A percentile compares a stretch with the other conserved stretches of the same genome.
Evolutionary conservation across 805 yeast species (phyloP).

Genomic region (Wickerhamiella azymoides): DNA sequence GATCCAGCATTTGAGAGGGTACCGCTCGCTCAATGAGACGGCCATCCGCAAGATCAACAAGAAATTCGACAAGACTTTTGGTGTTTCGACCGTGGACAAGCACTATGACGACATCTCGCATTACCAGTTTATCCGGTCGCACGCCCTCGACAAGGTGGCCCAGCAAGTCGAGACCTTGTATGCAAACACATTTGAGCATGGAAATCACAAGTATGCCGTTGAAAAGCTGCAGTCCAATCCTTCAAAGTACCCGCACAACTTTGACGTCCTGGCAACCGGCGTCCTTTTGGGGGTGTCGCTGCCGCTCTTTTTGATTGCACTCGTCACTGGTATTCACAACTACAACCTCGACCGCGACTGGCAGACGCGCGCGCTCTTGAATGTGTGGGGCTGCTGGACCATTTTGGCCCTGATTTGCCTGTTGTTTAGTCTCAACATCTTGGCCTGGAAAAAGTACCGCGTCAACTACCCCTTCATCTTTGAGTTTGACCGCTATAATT

Average conservation of each 20-base stretch:
- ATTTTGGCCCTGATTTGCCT: slow-evolving; percentile 44
- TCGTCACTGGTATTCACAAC: slow-evolving; percentile 35
- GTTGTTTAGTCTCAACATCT: slow-evolving; percentile 54
- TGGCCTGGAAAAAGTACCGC: slow-evolving; percentile 57
- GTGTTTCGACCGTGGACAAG: slow-evolving; percentile 31
- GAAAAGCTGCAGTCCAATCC: slow-evolving; percentile 40
- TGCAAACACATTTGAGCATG: slow-evolving; percentile 52
- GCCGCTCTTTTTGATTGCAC: slow-evolving; percentile 51
- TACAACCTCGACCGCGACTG: slow-evolving; percentile 29
- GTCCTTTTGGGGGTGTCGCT: slow-evolving; percentile 52
- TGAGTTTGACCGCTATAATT: slow-evolving; percentile 62
- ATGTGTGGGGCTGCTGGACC: slow-evolving; percentile 88
- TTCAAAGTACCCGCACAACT: slow-evolving; percentile 24
- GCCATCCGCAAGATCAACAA: slow-evolving; percentile 83
- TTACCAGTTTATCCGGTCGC: slow-evolving; percentile 49
- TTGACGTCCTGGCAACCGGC: slow-evolving; percentile 45
- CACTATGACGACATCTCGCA: slow-evolving; percentile 44
- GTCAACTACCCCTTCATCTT: slow-evolving; percentile 87
- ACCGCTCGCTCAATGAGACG: slow-evolving; percentile 63
- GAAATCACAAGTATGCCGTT: slow-evolving; percentile 56
- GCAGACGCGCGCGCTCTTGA: slow-evolving; percentile 52
- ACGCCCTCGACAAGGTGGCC: slow-evolving; percentile 49
- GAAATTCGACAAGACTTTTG: slow-evolving; percentile 66
- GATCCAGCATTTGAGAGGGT: slow-evolving; percentile 55
- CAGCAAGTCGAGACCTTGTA: slow-evolving; percentile 53